Evolutionary conservation across 345 rosid species (phyloP).

Genomic region (Arabidopsis arenosa): DNA sequence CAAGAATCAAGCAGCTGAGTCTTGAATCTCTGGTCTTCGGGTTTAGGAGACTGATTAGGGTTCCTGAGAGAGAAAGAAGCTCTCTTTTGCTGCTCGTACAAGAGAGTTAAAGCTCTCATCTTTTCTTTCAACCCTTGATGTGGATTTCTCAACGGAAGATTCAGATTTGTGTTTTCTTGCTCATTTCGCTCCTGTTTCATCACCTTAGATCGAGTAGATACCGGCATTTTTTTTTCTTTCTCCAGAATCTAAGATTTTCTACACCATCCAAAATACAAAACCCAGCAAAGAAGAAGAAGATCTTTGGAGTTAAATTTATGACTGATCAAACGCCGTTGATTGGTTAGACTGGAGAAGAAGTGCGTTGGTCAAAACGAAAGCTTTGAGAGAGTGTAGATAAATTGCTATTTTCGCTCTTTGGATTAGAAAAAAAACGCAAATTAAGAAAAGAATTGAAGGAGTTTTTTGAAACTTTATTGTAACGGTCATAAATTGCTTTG

Average conservation of each 20-base stretch:
- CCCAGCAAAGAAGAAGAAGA: constrained; percentile 42
- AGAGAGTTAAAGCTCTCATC: constrained; percentile 82
- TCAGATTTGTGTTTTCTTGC: constrained; percentile 52
- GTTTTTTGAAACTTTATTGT: constrained; percentile 44
- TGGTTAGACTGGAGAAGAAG: constrained; percentile 33
- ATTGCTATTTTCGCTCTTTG: constrained; percentile 43
- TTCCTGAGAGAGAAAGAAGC: constrained; percentile 61
- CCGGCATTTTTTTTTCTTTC: constrained; percentile 58
- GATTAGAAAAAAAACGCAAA: constrained; percentile 21
- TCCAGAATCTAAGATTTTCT: constrained; percentile 39
- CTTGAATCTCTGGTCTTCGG: constrained; percentile 54
- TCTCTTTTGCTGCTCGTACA: constrained; percentile 92
- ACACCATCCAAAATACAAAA: constrained; percentile 53
- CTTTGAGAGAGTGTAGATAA: constrained; percentile 41
- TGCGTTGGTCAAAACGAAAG: constrained; percentile 49
- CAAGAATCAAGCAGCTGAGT: constrained; percentile 57
- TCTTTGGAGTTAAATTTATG: constrained; percentile 24
- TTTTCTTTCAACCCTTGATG: constrained; percentile 95
- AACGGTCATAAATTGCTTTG: constrained; percentile 70
- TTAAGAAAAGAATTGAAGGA: constrained; percentile 45
- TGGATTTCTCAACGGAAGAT: constrained; percentile 62
- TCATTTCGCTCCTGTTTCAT: constrained; percentile 44
- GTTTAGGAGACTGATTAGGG: constrained; percentile 53
- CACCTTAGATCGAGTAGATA: constrained; percentile 79
- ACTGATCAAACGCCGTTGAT: constrained; percentile 44